These are phyloP conservation scores for Lactifluus hygrophoroides DNA, from an alignment of 768 basidiomycete genomes.

Conservation along the genomic window DNA sequence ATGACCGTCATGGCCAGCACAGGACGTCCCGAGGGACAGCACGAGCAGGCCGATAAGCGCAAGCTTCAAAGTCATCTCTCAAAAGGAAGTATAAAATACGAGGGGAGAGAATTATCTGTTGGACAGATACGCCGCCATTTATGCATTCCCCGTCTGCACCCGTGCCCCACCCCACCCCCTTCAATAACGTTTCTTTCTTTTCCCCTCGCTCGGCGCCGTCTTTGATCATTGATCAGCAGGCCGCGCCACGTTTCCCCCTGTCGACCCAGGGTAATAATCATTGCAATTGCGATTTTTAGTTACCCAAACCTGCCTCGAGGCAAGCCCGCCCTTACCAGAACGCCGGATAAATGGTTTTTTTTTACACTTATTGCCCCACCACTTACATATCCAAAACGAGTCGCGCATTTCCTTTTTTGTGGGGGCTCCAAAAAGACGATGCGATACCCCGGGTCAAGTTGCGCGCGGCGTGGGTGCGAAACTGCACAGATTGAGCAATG, in stretches of 20 bases:
- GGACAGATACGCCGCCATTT: neutral
- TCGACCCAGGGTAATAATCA: constrained; percentile 1
- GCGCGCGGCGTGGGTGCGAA: neutral
- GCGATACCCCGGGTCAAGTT: no score
- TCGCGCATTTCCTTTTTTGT: neutral
- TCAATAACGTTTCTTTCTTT: neutral
- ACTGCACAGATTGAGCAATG: no score
- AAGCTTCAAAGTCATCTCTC: constrained; percentile 2
- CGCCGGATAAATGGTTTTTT: neutral
- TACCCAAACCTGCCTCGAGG: constrained; percentile 7
- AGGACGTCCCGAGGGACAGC: constrained; percentile 9
- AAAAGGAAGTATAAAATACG: neutral
- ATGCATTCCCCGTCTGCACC: neutral
- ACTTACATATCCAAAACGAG: neutral
- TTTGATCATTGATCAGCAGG: neutral
- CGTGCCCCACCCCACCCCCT: neutral
- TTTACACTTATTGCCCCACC: no score
- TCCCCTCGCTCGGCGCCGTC: neutral
- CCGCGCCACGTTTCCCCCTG: neutral
- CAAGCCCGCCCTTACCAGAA: neutral
- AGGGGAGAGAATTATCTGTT: neutral
- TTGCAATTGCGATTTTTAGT: neutral
- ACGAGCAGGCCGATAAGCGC: neutral
- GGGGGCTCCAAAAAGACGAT: neutral
- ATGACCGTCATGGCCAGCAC: constrained; percentile 33